Conservation (phyloP, 257 asterid species). For the Lycium ferocissimum region DNA sequence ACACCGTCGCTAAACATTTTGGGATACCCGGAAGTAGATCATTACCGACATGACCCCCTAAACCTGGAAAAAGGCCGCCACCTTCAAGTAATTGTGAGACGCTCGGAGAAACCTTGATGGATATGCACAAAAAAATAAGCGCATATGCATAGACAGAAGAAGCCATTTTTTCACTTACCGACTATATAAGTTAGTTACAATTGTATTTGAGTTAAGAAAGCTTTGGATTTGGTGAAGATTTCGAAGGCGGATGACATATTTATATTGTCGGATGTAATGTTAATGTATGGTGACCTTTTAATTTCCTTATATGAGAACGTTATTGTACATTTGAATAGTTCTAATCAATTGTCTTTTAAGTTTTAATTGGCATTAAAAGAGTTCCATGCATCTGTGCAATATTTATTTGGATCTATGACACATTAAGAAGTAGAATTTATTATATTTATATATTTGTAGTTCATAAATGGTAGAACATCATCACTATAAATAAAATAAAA, state of each 20-base stretch:
- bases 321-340: neutral
- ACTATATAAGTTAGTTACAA: neutral
- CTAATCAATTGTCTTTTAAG: neutral
- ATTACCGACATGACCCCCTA: neutral
- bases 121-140: neutral
- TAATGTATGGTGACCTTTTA: neutral
- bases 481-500: too few species aligned
- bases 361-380: too few species aligned
- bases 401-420: neutral
- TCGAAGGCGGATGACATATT: neutral
- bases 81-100: neutral
- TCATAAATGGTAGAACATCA: too few species aligned
- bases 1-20: neutral
- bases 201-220: too few species aligned
- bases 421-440: too few species aligned
- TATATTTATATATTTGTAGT: too few species aligned
- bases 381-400: neutral
- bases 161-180: too few species aligned
- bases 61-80: neutral
- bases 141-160: too few species aligned
- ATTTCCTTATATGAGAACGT: neutral
- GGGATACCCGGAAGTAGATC: neutral
- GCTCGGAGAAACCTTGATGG: neutral
- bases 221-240: too few species aligned
- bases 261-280: neutral